Evolutionary conservation across 2,329 filamentous ascomycete genomes (phyloP).

Genomic region (Alternaria solani): DNA sequence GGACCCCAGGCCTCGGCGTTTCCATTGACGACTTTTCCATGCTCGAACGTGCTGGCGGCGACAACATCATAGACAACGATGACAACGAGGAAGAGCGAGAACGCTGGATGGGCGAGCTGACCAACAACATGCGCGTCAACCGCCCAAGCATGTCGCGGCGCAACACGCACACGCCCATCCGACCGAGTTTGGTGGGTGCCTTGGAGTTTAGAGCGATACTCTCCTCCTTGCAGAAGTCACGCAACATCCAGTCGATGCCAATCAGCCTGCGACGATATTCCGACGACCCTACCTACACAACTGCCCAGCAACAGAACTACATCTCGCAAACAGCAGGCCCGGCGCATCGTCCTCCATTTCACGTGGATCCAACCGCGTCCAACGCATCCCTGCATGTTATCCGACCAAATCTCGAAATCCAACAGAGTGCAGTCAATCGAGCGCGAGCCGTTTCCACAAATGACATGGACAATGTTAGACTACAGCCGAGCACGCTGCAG

Average conservation of each 20-base stretch:
- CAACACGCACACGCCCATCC: conserved; percentile 81
- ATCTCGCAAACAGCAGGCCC: conserved; percentile 60
- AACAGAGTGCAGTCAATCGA: conserved; percentile 38
- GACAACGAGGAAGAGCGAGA: conserved; percentile 70
- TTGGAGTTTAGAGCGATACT: conserved; percentile 92
- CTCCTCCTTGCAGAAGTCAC: conserved; percentile 82
- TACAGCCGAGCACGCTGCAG: conserved; percentile 53
- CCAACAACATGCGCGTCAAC: conserved; percentile 89
- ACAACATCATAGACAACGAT: conserved; percentile 63
- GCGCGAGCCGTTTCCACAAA: conserved; percentile 68
- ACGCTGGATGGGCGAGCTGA: conserved; percentile 78
- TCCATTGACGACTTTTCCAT: conserved; percentile 71
- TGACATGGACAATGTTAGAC: conserved; percentile 58
- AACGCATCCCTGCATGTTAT: conserved; percentile 31
- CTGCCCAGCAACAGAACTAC: conserved; percentile 57
- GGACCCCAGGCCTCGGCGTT: conserved; percentile 55
- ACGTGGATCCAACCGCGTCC: conserved; percentile 31
- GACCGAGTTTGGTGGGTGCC: conserved; percentile 90
- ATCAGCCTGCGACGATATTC: conserved; percentile 76
- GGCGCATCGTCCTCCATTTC: conserved; percentile 49
- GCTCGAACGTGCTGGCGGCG: conserved; percentile 66
- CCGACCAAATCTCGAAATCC: conserved; percentile 43
- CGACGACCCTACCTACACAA: conserved; percentile 63
- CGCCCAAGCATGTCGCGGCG: conserved; percentile 73
- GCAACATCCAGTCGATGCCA: conserved; percentile 75